Percentiles rank a stretch among this genome's conserved stretches.
These are phyloP conservation scores for Parachaetomium inaequale DNA, from an alignment of 495 filamentous ascomycete species.

Conservation along the genomic window DNA sequence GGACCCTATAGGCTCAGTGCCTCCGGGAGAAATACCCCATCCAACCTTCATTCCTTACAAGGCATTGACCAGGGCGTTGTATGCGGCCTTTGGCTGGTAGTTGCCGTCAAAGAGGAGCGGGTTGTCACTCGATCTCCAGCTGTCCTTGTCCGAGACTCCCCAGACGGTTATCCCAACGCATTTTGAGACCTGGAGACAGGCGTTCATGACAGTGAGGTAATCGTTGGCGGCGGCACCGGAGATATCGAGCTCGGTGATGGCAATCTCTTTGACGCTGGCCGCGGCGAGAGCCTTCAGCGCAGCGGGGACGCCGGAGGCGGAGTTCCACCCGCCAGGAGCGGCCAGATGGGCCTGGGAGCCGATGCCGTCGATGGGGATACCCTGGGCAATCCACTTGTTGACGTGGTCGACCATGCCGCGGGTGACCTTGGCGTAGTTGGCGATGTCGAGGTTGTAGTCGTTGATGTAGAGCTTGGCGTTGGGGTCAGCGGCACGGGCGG, in stretches of 20 bases:
- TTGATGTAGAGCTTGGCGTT: slow-evolving; percentile 64
- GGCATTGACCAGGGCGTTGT: slow-evolving; percentile 20
- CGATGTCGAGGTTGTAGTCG: slow-evolving; percentile 60
- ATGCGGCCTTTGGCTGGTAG: slow-evolving; percentile 56
- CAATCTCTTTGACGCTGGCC: slow-evolving; percentile 56
- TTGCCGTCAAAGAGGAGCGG: slow-evolving; percentile 51
- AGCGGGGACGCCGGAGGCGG: no score
- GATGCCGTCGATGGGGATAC: slow-evolving; percentile 59
- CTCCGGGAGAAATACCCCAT: not conserved
- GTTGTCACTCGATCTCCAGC: no score
- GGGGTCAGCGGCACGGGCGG: slow-evolving; percentile 51
- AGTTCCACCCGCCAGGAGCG: slow-evolving; percentile 47
- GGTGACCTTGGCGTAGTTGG: slow-evolving; percentile 32
- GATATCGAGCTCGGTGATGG: slow-evolving; percentile 63
- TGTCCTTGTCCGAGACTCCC: slow-evolving; percentile 43
- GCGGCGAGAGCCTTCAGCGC: slow-evolving; percentile 48
- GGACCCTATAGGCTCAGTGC: no score
- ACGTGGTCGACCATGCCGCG: slow-evolving; percentile 55
- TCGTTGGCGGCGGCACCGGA: slow-evolving; percentile 28
- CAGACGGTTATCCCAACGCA: slow-evolving; percentile 70
- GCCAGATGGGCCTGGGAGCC: slow-evolving; percentile 61
- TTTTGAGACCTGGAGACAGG: slow-evolving; percentile 50
- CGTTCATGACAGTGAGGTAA: no score
- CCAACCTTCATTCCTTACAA: not conserved
- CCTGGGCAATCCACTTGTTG: slow-evolving; percentile 49